Evolutionary conservation across 2,329 filamentous ascomycete genomes (phyloP), one percentile per base, ranked within the genome.

Genomic region (Ophiostoma perfectum): DNA sequence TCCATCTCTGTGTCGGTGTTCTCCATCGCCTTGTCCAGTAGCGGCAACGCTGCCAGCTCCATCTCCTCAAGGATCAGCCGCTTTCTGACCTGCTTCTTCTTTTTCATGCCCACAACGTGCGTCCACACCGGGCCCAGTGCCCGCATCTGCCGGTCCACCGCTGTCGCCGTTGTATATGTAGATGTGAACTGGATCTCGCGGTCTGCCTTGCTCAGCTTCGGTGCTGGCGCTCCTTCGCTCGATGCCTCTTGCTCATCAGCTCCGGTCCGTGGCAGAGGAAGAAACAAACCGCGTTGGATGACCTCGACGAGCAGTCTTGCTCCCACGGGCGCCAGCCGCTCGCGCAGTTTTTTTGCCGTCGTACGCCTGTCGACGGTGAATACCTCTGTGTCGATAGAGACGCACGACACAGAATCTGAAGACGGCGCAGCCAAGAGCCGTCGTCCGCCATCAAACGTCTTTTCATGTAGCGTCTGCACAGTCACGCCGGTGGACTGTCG

Each of bases 381-480:
- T 6, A 11, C 38, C 36, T 14, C 1, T 7, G n/a, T 11, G 1
- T 3, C 3, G 41, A 27, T 27, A 2, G 27, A 27, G 27, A 27
- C 27, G 27, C 27, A 27, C 27, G 27, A 27, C 27, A 27, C 27
- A 27, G 27, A 27, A 27, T 42, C 41, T 38, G 12, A 1, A 18
- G 42, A 9, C 7, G 85, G 82, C 0, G 87, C 89, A 78, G 96
- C 93, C 16, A 85, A 83, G 39, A 99, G 81, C 9, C 97, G 84
- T 2, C 81, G 77, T 41, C 95, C 95, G 70, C 88, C 86, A 77
- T 99, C 95, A 76, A 98, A 97, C 64, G 83, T 78, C 16, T 80
- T 79, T 1, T 87, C 83, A 76, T 97, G 87, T 49, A 99, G 84
- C 0, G 94, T 98, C 77, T 99, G 95, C 39, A 99, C 81, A 0